Evolutionary conservation across 257 asterid genomes (phyloP), one percentile per base, ranked within the genome.

Genomic region (Lycium ferocissimum): DNA sequence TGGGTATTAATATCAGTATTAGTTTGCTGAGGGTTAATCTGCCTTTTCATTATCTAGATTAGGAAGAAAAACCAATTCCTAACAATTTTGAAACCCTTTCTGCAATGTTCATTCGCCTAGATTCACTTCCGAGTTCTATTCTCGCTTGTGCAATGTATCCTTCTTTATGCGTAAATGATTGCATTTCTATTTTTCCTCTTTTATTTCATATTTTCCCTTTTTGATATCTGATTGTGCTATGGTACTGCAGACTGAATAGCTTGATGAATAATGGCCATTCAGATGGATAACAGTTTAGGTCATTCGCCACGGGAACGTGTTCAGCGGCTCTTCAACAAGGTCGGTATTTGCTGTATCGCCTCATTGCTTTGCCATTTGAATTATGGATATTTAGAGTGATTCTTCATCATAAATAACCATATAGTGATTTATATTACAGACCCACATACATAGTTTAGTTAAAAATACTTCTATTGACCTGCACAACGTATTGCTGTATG

Each of bases 281-380:
- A 86, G 88, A 96, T 93, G 99, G 98, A 94, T 91, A 94, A 87
- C 87, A 88, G 86, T 86, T 85, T 89, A 75, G 93, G 91, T 79
- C 92, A 91, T 59, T 82, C 90, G 12, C 84, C 95, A 17, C 85
- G 92, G 86, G 96, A 93, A 73, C 95, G 92, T 66, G 98, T 90
- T 79, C 98, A 92, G 80, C 90, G 82, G 81, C 98, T 96, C 84
- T 89, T 90, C 85, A 90, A 89, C 90, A 93, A 96, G 99, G 99
- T 96, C 81, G 54, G 80, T 78, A 78, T 33, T 53, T 53, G 9
- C 17, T 33, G 37, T 78, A 33, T 78, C 33, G 17, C 82, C 14
- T 78, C 49, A 26, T 51, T 33, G 65, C 1, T 26, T 78, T 78
- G 8, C 65, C 65, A 33, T 78, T 33, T 33, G 63, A 53, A 26